phyloP scores from a whole-genome alignment of 108 stramenopile genomes.

The Cyclotella distinguenda region DNA sequence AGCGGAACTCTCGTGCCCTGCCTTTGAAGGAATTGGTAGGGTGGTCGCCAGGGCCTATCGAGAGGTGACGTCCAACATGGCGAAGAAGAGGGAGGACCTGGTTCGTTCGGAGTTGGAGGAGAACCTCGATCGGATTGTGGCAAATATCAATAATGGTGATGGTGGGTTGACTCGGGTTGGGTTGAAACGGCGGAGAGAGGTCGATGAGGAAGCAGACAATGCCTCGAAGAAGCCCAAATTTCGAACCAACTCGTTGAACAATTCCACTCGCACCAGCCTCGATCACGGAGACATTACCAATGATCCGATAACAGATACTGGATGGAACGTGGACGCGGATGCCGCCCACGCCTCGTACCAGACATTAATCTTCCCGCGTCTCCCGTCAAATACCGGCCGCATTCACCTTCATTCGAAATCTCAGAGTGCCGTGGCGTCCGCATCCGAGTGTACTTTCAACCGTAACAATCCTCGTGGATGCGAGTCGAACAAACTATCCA shows the following conservation, averaged over 20 bases:
- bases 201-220: not conserved
- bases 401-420: not conserved
- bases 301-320: not conserved
- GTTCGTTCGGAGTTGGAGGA: constrained; percentile 12
- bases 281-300: not conserved
- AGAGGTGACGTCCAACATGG: not conserved
- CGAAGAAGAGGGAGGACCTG: constrained; percentile 2
- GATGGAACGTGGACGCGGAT: not conserved
- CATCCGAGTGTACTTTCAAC: no score
- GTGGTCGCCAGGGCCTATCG: constrained; percentile 15
- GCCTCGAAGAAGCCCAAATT: no score
- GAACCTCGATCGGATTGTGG: constrained; percentile 8
- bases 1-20: no score
- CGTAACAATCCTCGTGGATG: not conserved
- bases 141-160: not conserved
- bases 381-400: constrained; percentile 10
- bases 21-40: no score
- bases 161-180: not conserved
- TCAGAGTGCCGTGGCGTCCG: no score
- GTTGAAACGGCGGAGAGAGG: not conserved
- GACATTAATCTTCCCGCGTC: constrained; percentile 24
- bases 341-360: not conserved
- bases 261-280: not conserved
- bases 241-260: no score
- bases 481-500: not conserved